These are phyloP conservation scores for Fraxinus dipetala DNA, from an alignment of 305 asterid genomes.

Conservation along the genomic window DNA sequence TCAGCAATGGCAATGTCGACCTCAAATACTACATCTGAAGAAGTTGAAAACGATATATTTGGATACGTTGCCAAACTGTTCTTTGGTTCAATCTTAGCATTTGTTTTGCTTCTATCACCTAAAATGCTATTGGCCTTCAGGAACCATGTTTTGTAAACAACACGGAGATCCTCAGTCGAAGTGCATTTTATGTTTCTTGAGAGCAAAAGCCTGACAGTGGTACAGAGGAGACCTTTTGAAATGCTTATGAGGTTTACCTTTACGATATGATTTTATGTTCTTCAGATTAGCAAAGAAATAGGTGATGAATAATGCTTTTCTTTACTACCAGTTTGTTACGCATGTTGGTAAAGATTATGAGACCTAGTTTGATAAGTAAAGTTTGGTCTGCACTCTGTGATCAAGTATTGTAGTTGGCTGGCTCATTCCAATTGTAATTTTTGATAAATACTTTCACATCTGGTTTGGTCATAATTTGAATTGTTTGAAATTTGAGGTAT, in stretches of 20 bases:
- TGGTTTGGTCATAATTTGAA: no score
- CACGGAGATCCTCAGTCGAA: background rate
- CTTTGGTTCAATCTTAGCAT: slow-evolving; percentile 72
- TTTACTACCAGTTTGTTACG: background rate
- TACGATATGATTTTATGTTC: background rate
- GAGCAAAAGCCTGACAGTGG: background rate
- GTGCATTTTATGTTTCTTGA: background rate
- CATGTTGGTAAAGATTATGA: background rate
- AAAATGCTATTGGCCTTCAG: slow-evolving; percentile 42
- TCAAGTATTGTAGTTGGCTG: background rate
- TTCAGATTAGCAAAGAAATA: background rate
- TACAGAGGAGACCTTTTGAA: background rate
- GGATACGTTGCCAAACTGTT: slow-evolving; percentile 45
- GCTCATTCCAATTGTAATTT: background rate
- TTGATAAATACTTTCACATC: no score
- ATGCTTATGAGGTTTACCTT: background rate
- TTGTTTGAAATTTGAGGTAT: background rate
- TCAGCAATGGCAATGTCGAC: slow-evolving; percentile 61
- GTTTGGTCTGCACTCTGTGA: background rate
- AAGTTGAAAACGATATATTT: slow-evolving; percentile 37
- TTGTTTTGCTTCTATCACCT: slow-evolving; percentile 60
- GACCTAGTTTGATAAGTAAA: background rate
- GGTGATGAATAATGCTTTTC: background rate
- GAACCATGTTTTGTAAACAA: slow-evolving; percentile 32
- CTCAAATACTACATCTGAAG: slow-evolving; percentile 32